Evolutionary conservation across 495 filamentous ascomycete species (phyloP), one percentile per base, ranked within the genome.

Genomic region (Hypoxylon fuscum): DNA sequence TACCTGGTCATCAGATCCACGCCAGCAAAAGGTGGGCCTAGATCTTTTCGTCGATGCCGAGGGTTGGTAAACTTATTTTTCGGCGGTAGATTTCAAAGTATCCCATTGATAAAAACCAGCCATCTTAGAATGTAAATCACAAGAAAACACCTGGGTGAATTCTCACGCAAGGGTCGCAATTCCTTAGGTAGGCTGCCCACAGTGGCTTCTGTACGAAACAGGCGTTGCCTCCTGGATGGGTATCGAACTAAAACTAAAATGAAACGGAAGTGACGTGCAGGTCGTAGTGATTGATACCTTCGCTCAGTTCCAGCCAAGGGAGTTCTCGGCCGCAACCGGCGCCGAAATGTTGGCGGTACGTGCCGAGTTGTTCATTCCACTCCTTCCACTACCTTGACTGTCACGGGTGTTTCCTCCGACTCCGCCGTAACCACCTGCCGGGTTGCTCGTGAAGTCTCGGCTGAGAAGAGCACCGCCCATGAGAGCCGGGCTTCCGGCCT

Each of bases 241-340:
- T 81, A 81, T 81, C 78, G 77, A 80, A 81, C 76, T 72, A 71
- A 73, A 77, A 70, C 65, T 60, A 67, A 71, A 60, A 70, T 60
- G 60, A 70, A 71, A 70, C 62, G 64, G 62, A 59, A 73, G 60
- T 62, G 63, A 64, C 60, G 58, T 64, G 70, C 59, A 58, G 55
- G 49, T 62, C 64, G 57, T 72, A n/a, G n/a, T n/a, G n/a, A n/a
- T n/a, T n/a, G n/a, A 50, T 65, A 53, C 51, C 46, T 62, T 60
- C 22, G 50, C 77, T 85, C 85, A 98, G 79, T 96, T 97, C 95
- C 95, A 98, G 62, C 95, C 95, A 60, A 98, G 85, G 48, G 92
- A 96, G 80, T 98, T 98, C 81, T 97, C 95, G 37, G 93, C 91
- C 82, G 94, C 96, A 56, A 98, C 90, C 3, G 95, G 95, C 46